Evolutionary conservation across 179 eudicot genomes (phyloP).

Genomic region (Heliamphora pulchella): DNA sequence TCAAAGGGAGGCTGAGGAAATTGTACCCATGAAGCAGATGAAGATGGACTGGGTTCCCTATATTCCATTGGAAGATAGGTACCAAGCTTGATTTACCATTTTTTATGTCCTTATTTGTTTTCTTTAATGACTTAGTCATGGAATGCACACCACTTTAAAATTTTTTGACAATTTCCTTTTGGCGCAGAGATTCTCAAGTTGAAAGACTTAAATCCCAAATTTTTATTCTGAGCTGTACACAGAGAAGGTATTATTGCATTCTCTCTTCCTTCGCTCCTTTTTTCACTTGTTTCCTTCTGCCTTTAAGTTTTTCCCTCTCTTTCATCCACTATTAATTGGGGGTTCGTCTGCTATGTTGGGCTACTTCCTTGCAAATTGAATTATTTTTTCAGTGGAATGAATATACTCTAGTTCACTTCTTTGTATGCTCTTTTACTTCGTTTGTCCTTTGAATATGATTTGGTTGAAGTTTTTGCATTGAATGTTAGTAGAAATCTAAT

Average conservation of each 20-base stretch:
- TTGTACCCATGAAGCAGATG: constrained; percentile 91
- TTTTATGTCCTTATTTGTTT: not conserved
- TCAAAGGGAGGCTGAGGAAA: constrained; percentile 92
- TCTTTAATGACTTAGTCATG: constrained; percentile 9
- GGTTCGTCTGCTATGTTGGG: not conserved
- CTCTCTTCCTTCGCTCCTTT: not conserved
- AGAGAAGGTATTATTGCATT: constrained; percentile 55
- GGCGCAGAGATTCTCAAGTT: constrained; percentile 56
- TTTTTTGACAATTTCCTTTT: constrained; percentile 11
- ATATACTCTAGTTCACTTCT: not conserved
- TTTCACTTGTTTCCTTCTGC: not conserved
- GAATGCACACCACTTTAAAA: not conserved
- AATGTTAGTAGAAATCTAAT: not conserved
- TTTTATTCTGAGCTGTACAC: constrained; percentile 74
- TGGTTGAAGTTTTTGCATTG: not conserved
- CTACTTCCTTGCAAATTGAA: not conserved
- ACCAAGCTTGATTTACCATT: not conserved
- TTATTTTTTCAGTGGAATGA: not conserved
- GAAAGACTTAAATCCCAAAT: constrained; percentile 80
- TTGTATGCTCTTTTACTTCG: not conserved
- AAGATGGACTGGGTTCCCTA: constrained; percentile 99
- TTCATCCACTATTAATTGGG: not conserved
- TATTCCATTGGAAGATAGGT: constrained; percentile 81
- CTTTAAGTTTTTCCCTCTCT: not conserved
- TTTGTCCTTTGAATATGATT: not conserved